Evolutionary conservation across 169 alveolate genomes (phyloP).

Genomic region (Plasmodium fragile): DNA sequence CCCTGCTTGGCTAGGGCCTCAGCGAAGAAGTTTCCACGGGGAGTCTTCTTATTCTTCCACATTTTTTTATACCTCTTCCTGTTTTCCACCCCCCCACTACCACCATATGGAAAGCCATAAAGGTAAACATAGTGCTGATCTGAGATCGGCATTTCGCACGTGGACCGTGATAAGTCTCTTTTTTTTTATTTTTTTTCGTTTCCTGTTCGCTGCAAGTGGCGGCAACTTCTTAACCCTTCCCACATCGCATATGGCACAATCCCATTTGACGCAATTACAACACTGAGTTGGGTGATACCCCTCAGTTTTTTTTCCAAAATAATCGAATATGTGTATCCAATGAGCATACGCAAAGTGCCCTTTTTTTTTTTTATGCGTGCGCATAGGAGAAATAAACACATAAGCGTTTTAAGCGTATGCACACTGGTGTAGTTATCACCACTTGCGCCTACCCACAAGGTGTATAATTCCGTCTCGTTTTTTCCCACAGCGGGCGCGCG

Average conservation of each 20-base stretch:
- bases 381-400: background rate
- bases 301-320: background rate
- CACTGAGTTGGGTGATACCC: background rate
- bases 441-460: background rate
- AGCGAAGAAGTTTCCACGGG: background rate
- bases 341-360: background rate
- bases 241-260: background rate
- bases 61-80: background rate
- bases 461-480: background rate
- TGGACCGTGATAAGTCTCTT: background rate
- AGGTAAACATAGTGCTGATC: background rate
- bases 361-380: background rate
- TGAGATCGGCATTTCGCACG: background rate
- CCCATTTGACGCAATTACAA: background rate
- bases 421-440: background rate
- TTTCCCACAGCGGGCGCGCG: background rate
- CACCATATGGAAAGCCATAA: background rate
- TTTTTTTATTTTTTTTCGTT: background rate
- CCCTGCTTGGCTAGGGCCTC: background rate
- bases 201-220: background rate
- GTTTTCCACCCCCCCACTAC: background rate
- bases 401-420: background rate
- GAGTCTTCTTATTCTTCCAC: background rate
- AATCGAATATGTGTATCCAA: background rate
- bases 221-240: background rate